Evolutionary conservation across 192 early-diverging fungal species (phyloP), one percentile per base, ranked within the genome.

Genomic region (Coemansia sp.): DNA sequence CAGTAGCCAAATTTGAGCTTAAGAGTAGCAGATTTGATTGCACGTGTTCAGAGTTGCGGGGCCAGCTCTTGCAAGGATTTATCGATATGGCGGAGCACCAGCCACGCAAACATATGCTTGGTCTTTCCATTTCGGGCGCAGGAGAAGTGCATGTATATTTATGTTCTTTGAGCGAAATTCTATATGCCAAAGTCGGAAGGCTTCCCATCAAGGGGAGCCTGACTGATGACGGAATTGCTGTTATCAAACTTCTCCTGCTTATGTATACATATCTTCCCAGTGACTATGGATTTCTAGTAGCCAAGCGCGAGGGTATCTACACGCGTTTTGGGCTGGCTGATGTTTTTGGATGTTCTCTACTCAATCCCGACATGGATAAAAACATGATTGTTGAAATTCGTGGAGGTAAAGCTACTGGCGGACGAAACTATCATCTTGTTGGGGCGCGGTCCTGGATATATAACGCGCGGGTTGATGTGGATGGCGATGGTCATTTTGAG

Each of bases 1-100:
- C 39, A 14, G 39, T 46, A 3, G 39, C 39, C 39, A 46, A 17
- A 46, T 46, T 46, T 17, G 39, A 46, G 14, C 39, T 46, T 46
- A 46, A 46, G 14, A 46, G 39, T 17, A 46, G 39, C 39, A 46
- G 39, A 46, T 46, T 46, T 17, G 39, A 17, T 14, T 46, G 39
- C 11, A 46, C 39, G 17, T 46, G 39, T 14, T 46, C 39, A 46
- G 39, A 46, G 39, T 46, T 46, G 39, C 39, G 39, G 11, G 39
- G 58, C 0, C 58, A 59, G 32, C 20, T 59, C 20, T 14, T 59
- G 4, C n/a, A 20, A 4, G 24, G 39, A 9, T 20, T 59, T 23
- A 20, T 4, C 20, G 58, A 59, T 11, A 59, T 59, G 58, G 58
- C 58, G 5, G 20, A 59, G 20, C 20, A 59, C n/a, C 58, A 59